Base-by-base conservation (phyloP, 2,329 filamentous ascomycete genomes). In the Sclerotinia borealis region DNA sequence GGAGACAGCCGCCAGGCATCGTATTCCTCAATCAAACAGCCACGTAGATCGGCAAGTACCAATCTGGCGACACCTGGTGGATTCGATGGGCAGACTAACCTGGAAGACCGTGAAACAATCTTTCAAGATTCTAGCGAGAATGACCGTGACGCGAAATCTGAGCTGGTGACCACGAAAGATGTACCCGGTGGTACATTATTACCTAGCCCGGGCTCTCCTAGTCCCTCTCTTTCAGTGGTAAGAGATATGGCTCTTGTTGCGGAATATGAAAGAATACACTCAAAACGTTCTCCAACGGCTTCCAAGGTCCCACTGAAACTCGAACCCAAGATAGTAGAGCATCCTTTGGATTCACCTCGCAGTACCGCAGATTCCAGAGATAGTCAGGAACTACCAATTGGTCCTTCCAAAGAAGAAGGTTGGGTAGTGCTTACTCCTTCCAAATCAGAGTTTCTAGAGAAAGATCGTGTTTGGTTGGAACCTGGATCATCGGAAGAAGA, bases 41-140 rank as follows among this genome's bases (percentile, higher is more conserved):
- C 70, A 63, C 63, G 64, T 19, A 60, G 65, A 10, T 65, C 31
- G 36, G 59, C 65, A 5, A 68, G 52, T 56, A 55, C 64, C 10
- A 64, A 63, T 39, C 52, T 63, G 2, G 59, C 52, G 19, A 43
- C n/a, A 25, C 58, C 55, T 15, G 49, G 36, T 27, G 61, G 62
- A 48, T 25, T 48, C n/a, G 62, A 72, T 68, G 60, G 68, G 63
- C 49, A 72, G 72, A 43, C 54, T 63, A 74, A 48, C n/a, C n/a
- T n/a, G 65, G 67, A 68, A 43, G 65, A 67, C 48, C 67, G 70
- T 22, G 78, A 80, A 65, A 80, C 81, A 6, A 83, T 82, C 70
- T 78, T 83, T 54, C 76, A 80, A 59, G 82, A 83, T 66, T 81
- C 77, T 69, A 83, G 80, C 67, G 81, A 83, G 66, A 79, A 80